These are phyloP conservation scores for Trypanosoma platydactyli DNA, from an alignment of 208 protist species.

Conservation along the genomic window DNA sequence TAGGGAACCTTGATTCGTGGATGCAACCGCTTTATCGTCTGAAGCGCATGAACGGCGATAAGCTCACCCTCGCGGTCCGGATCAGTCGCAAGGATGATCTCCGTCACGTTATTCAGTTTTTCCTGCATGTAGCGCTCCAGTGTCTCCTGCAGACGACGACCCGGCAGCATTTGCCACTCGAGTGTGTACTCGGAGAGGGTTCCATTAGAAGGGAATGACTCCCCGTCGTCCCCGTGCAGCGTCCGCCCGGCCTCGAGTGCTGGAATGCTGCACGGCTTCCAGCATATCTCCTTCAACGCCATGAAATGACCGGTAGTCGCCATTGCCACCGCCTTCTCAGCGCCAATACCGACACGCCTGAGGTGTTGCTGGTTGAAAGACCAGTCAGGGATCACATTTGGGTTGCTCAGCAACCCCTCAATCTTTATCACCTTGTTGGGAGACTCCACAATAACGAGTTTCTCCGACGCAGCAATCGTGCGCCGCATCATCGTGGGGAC, in stretches of 20 bases:
- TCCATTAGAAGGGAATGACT: constrained; percentile 58
- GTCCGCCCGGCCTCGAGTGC: neutral
- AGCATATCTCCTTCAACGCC: constrained; percentile 74
- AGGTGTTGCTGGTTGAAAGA: constrained; percentile 61
- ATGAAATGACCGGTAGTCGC: constrained; percentile 90
- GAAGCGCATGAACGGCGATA: constrained; percentile 86
- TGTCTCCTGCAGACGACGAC: constrained; percentile 77
- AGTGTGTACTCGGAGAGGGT: constrained; percentile 63
- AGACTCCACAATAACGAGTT: constrained; percentile 91
- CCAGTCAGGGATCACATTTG: constrained; percentile 83
- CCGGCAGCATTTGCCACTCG: constrained; percentile 79
- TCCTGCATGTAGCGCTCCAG: constrained; percentile 80
- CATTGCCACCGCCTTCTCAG: constrained; percentile 80
- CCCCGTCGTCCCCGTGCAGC: constrained; percentile 4
- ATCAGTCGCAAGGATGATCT: constrained; percentile 91
- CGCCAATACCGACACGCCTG: constrained; percentile 42
- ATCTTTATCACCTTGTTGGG: constrained; percentile 92
- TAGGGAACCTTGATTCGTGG: constrained; percentile 77
- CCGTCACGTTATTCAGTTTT: constrained; percentile 72
- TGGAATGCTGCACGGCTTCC: constrained; percentile 43
- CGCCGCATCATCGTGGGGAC: constrained; percentile 51
- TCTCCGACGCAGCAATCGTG: constrained; percentile 54
- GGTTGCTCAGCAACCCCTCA: constrained; percentile 77
- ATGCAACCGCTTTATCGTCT: constrained; percentile 74
- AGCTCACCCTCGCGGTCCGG: constrained; percentile 91